Evolutionary conservation across 805 yeast genomes (phyloP).

Genomic region (Torulaspora microellipsoides): DNA sequence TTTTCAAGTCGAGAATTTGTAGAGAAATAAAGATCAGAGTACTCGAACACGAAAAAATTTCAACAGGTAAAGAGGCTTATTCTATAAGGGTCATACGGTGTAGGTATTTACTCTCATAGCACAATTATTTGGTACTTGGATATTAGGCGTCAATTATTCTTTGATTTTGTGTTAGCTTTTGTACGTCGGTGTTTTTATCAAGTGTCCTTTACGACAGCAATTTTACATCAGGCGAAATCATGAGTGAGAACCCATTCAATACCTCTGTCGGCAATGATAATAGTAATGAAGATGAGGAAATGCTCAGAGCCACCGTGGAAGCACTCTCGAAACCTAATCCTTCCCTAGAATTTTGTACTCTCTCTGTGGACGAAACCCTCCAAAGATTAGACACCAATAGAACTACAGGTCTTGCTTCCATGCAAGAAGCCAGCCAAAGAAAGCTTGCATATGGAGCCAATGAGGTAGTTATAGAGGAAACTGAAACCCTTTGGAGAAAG

Average conservation of each 20-base stretch:
- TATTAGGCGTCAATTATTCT: no score
- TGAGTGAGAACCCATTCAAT: constrained; percentile 37
- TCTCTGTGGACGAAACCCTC: constrained; percentile 62
- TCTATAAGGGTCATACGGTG: no score
- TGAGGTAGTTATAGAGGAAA: constrained; percentile 72
- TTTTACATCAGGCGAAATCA: constrained; percentile 2
- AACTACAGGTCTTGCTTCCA: constrained; percentile 55
- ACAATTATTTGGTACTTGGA: no score
- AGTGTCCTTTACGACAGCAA: no score
- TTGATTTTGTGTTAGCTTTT: no score
- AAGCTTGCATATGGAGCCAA: constrained; percentile 75
- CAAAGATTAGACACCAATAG: constrained; percentile 58
- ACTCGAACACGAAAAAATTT: no score
- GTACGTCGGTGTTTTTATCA: no score
- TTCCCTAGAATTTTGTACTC: constrained; percentile 58
- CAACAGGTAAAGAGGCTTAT: no score
- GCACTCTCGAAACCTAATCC: constrained; percentile 42
- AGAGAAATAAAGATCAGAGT: no score
- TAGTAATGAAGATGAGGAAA: constrained; percentile 6
- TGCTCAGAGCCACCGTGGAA: constrained; percentile 18
- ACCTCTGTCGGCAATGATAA: constrained; percentile 3
- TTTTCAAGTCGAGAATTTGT: no score
- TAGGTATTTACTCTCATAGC: no score
- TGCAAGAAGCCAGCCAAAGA: constrained; percentile 68
- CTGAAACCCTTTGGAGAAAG: constrained; percentile 63